A percentile compares a stretch with the other conserved stretches of the same genome.
Evolutionary conservation across 2,329 filamentous ascomycete species (phyloP).

Genomic region (Didymosphaeria variabile): DNA sequence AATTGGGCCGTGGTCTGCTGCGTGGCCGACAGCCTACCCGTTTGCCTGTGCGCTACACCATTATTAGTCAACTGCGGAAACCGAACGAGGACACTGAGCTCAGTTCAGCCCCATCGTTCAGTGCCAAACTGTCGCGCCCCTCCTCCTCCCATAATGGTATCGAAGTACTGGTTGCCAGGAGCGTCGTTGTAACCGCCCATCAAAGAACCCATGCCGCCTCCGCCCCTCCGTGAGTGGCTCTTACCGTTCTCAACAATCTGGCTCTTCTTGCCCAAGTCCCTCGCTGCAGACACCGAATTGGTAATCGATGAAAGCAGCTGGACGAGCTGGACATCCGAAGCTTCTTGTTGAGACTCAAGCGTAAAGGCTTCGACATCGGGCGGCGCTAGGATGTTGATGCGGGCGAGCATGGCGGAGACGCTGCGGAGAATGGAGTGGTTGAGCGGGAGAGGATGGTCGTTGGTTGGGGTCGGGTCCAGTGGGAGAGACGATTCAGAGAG

Average conservation of each 20-base stretch:
- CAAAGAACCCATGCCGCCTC: conserved; percentile 27
- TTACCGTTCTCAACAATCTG: conserved; percentile 53
- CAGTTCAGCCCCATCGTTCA: conserved; percentile 30
- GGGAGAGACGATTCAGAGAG: conserved; percentile 58
- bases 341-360: conserved; percentile 76
- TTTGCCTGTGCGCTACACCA: not conserved
- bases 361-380: conserved; percentile 71
- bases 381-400: conserved; percentile 82
- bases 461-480: conserved; percentile 39
- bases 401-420: conserved; percentile 84
- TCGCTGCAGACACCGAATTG: conserved; percentile 73
- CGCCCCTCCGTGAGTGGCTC: conserved; percentile 39
- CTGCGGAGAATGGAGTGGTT: conserved; percentile 82
- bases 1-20: not conserved
- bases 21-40: not conserved
- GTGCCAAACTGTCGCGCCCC: conserved; percentile 22
- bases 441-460: conserved; percentile 47
- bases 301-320: conserved; percentile 79
- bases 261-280: conserved; percentile 80
- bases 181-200: conserved; percentile 27
- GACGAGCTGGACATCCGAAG: conserved; percentile 84
- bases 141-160: conserved; percentile 32
- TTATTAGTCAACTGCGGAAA: not conserved
- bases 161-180: conserved; percentile 32
- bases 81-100: not conserved